Conservation (phyloP, 768 basidiomycete genomes). For the Mycena galericulata region DNA sequence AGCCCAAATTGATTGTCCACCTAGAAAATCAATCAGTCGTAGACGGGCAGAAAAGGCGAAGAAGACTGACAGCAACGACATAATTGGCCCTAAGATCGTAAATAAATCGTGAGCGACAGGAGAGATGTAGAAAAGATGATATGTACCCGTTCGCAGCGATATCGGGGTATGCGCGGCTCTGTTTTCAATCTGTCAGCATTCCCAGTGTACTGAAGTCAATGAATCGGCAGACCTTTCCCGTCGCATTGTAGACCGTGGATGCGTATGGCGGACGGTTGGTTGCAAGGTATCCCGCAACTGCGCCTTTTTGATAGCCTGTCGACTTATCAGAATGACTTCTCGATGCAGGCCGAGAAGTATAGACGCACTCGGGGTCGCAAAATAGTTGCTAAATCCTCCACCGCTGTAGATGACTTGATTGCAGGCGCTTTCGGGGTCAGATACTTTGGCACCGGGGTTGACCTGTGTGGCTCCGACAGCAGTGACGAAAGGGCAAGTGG, state of each 20-base stretch:
- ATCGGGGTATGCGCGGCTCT: slow-evolving; percentile 63
- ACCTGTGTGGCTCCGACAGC: slow-evolving; percentile 61
- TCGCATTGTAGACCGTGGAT: slow-evolving; percentile 46
- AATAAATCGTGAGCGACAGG: slow-evolving; percentile 6
- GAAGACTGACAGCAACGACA: slow-evolving; percentile 51
- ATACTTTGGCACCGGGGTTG: slow-evolving; percentile 43
- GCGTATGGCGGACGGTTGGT: slow-evolving; percentile 41
- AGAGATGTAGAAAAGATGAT: background rate
- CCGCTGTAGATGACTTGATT: slow-evolving; percentile 51
- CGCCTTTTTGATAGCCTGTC: slow-evolving; percentile 51
- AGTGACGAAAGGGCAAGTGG: slow-evolving; percentile 57
- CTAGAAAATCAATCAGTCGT: slow-evolving; percentile 36
- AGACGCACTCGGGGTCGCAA: slow-evolving; percentile 43
- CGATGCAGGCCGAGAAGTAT: slow-evolving; percentile 3
- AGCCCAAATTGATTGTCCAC: slow-evolving; percentile 50
- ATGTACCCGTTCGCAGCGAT: slow-evolving; percentile 56
- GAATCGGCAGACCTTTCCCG: slow-evolving; percentile 41
- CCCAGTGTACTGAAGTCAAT: no score
- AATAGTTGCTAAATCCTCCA: slow-evolving; percentile 58
- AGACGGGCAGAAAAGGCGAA: background rate
- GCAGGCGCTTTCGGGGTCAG: slow-evolving; percentile 51
- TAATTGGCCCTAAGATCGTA: slow-evolving; percentile 52
- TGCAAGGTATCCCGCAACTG: slow-evolving; percentile 50
- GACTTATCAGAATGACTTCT: background rate
- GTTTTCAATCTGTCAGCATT: slow-evolving; percentile 17